Base-by-base conservation (phyloP, 1,284 basidiomycete genomes). In the Leccinum pachyderme region DNA sequence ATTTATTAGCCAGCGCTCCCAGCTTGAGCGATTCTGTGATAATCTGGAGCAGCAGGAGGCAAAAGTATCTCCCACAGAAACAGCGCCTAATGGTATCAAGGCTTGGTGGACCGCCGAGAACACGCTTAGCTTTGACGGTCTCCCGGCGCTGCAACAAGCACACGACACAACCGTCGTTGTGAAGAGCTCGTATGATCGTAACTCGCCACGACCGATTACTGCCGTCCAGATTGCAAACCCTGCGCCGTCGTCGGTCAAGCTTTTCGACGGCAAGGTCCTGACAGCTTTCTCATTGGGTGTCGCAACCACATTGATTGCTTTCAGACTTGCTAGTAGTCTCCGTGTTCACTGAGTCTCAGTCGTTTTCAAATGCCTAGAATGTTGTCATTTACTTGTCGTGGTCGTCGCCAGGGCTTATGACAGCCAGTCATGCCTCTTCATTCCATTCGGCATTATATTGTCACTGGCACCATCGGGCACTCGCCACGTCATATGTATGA, bases 81-180 rank as follows among this genome's bases (percentile, higher is more conserved):
- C 56, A 32, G 59, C 65, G 12, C 35, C 53, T 1, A 65, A 65
- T 2, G 78, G 78, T 1, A 69, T 80, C 61, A 74, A 72, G 54
- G 60, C 70, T 1, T 81, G 77, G 68, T 81, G 79, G 80, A 59
- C 63, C 12, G 61, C 61, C 2, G 67, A 73, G 44, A 82, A 82
- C 46, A 52, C 67, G 2, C 53, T 52, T 13, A 79, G 77, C 49
- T 55, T 80, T 7, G 77, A 80, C 56, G 78, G 78, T 22, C 72
- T 81, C 4, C 77, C 78, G 0, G 77, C 66, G 4, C 56, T 81
- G 7, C 48, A 52, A 7, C 57, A 56, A 12, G 72, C 73, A 1
- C 71, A 69, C 18, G 32, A 60, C 39, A 49, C 57, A 1, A 5
- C 37, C 0, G 18, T 59, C 0, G 7, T 46, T 9, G 53, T 72